Conservation (phyloP, 805 yeast species). For the Wickerhamomyces alni region DNA sequence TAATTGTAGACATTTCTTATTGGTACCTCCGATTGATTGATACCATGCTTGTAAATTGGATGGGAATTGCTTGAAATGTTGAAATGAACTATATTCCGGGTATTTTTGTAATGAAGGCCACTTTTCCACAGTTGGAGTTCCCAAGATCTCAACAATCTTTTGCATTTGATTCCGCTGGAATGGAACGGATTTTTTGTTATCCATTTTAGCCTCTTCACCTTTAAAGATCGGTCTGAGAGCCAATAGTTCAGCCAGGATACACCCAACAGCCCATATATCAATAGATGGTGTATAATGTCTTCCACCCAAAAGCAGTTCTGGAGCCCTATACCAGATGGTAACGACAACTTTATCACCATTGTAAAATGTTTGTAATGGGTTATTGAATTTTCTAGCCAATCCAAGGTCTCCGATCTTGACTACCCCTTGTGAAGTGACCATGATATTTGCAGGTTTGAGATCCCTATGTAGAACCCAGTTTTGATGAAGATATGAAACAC, state of each 20-base stretch:
- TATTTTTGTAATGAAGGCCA: constrained; percentile 80
- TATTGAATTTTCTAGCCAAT: constrained; percentile 79
- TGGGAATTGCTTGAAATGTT: constrained; percentile 54
- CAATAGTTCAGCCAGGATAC: constrained; percentile 85
- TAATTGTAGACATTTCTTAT: constrained; percentile 60
- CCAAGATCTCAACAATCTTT: constrained; percentile 87
- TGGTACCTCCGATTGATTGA: constrained; percentile 71
- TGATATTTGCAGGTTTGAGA: constrained; percentile 94
- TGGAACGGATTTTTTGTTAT: constrained; percentile 86
- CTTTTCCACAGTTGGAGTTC: constrained; percentile 70
- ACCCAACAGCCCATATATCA: constrained; percentile 94
- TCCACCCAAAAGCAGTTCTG: constrained; percentile 85
- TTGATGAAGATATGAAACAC: constrained; percentile 86
- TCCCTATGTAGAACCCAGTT: constrained; percentile 97
- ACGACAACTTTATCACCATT: constrained; percentile 95
- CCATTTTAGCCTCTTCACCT: constrained; percentile 97
- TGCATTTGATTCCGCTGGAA: constrained; percentile 91
- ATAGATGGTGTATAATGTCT: constrained; percentile 90
- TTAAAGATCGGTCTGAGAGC: constrained; percentile 90
- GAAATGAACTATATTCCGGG: constrained; percentile 74
- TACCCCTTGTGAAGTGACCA: constrained; percentile 87
- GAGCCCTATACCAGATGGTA: constrained; percentile 95
- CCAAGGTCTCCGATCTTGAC: constrained; percentile 96
- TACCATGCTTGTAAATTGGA: constrained; percentile 78
- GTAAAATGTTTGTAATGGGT: constrained; percentile 79